Conservation (phyloP, 495 filamentous ascomycete genomes). For the Xylaria cubensis region DNA sequence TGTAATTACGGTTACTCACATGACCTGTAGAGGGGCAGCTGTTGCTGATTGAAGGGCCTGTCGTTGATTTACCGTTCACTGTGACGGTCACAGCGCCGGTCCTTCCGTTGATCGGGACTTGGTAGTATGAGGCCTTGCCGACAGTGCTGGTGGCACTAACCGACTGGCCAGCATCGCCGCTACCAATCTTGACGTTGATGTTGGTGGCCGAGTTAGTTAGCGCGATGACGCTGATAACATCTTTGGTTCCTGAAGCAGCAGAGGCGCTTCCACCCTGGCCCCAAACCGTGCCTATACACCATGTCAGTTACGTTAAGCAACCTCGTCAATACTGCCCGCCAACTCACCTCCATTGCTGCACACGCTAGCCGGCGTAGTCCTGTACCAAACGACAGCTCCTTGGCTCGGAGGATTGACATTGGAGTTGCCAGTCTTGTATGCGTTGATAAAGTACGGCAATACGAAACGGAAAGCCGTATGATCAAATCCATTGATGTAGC, state of each 20-base stretch:
- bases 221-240: constrained; percentile 55
- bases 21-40: constrained; percentile 53
- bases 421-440: constrained; percentile 63
- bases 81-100: constrained; percentile 60
- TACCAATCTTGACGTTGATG: constrained; percentile 61
- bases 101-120: constrained; percentile 57
- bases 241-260: constrained; percentile 49
- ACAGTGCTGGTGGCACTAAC: constrained; percentile 44
- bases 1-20: constrained; percentile 45
- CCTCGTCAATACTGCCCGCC: constrained; percentile 35
- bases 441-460: constrained; percentile 68
- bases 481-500: constrained; percentile 53
- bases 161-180: constrained; percentile 49
- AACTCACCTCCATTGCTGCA: constrained; percentile 49
- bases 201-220: constrained; percentile 41
- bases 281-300: constrained; percentile 48
- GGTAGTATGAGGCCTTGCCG: constrained; percentile 57
- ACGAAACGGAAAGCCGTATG: constrained; percentile 54
- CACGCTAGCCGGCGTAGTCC: constrained; percentile 49
- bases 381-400: constrained; percentile 71
- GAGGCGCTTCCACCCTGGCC: constrained; percentile 51
- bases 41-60: constrained; percentile 56
- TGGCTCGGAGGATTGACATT: constrained; percentile 52
- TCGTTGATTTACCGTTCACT: constrained; percentile 51
- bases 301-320: constrained; percentile 31